phyloP scores from a whole-genome alignment of 2,329 filamentous ascomycete species.

The Ascochyta koolunga region DNA sequence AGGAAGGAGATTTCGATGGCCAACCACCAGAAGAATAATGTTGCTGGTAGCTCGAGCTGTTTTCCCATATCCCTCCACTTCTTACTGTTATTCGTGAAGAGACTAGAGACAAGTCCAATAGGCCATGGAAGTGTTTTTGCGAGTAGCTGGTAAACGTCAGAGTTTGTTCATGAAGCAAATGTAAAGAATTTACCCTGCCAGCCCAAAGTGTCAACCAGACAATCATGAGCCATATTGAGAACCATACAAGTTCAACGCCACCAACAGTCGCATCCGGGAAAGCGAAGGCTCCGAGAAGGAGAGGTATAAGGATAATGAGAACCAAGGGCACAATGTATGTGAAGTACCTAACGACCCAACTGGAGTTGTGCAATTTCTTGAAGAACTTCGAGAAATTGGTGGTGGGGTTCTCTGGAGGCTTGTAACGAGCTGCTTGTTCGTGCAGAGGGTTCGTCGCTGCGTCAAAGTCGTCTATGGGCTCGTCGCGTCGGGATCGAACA shows the following conservation, averaged over 20 bases:
- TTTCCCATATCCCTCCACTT: conserved; percentile 92
- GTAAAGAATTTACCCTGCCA: conserved; percentile 55
- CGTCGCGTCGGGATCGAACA: conserved; percentile 60
- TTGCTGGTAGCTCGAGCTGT: conserved; percentile 82
- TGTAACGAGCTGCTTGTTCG: conserved; percentile 69
- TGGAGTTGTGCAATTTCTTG: conserved; percentile 69
- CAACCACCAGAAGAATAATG: conserved; percentile 91
- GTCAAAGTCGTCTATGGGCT: conserved; percentile 70
- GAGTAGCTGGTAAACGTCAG: conserved; percentile 55
- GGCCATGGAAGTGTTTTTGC: conserved; percentile 69
- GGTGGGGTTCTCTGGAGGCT: conserved; percentile 66
- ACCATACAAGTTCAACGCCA: conserved; percentile 83
- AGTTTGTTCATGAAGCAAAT: not conserved
- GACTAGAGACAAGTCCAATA: conserved; percentile 68
- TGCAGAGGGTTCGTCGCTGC: conserved; percentile 71
- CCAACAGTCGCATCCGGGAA: conserved; percentile 69
- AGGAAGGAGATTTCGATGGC: conserved; percentile 85
- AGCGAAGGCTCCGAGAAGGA: conserved; percentile 67
- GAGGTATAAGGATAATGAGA: conserved; percentile 68
- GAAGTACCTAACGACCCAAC: conserved; percentile 71
- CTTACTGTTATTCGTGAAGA: conserved; percentile 85
- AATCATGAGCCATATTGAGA: conserved; percentile 93
- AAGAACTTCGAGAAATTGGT: conserved; percentile 68
- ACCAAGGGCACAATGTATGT: conserved; percentile 72
- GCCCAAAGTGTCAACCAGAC: conserved; percentile 92